Evolutionary conservation across 768 basidiomycete genomes (phyloP).

Genomic region (Piloderma croceum): DNA sequence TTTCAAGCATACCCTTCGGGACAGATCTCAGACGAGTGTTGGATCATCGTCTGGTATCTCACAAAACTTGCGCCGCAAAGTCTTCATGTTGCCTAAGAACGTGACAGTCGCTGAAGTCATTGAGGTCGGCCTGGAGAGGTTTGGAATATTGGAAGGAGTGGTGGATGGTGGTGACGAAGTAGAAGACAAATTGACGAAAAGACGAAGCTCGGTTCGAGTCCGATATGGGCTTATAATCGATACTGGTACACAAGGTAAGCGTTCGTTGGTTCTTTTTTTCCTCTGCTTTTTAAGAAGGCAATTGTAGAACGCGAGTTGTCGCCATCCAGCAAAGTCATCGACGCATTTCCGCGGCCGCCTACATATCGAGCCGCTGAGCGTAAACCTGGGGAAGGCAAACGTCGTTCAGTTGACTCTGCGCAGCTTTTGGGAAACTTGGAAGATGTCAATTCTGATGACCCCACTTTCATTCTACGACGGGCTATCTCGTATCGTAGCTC

Average conservation of each 20-base stretch:
- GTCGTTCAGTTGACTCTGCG: constrained; percentile 82
- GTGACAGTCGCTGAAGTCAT: constrained; percentile 95
- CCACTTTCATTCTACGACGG: constrained; percentile 84
- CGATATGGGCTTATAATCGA: constrained; percentile 74
- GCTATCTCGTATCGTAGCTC: constrained; percentile 70
- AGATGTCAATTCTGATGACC: constrained; percentile 79
- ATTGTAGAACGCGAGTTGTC: constrained; percentile 67
- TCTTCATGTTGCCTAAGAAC: constrained; percentile 91
- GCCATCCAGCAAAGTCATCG: constrained; percentile 79
- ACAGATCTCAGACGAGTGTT: constrained; percentile 39
- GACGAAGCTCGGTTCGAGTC: constrained; percentile 72
- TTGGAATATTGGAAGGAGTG: constrained; percentile 94
- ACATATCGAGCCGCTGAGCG: constrained; percentile 59
- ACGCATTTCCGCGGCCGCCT: constrained; percentile 76
- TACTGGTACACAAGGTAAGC: constrained; percentile 58
- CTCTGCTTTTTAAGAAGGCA: constrained; percentile 5
- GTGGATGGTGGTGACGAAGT: constrained; percentile 98
- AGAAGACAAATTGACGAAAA: constrained; percentile 84
- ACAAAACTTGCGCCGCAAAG: constrained; percentile 62
- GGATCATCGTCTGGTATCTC: constrained; percentile 49
- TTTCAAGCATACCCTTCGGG: constrained; percentile 68
- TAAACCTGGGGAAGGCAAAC: constrained; percentile 57
- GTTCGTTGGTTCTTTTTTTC: constrained; percentile 3
- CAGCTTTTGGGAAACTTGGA: constrained; percentile 63
- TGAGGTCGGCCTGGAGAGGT: constrained; percentile 85